Base-by-base conservation (phyloP, 345 rosid genomes). In the Rhodamnia rubescens region DNA sequence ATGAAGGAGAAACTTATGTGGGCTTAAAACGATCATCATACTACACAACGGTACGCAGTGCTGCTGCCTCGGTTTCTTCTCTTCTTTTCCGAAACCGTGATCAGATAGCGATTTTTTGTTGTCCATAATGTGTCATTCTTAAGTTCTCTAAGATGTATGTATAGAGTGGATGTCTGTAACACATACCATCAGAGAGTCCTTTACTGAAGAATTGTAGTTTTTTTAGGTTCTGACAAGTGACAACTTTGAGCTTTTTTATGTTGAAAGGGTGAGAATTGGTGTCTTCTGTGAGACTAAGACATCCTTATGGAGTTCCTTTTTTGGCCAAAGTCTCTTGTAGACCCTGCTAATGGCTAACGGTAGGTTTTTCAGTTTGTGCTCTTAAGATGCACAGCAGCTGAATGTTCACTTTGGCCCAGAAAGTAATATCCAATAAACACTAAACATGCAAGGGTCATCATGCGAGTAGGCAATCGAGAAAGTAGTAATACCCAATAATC, bases 1-100 rank as follows among this genome's bases (percentile, higher is more conserved):
- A 94, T 94, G 96, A 97, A 94, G 90, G 98, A 93, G 87, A 92
- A 93, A 85, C 90, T 92, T 89, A 44, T 89, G 87, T 53, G 53
- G 53, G 18, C 26, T 52, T 82, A 29, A 51, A 29, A 51, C 22
- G 26, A 11, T 82, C n/a, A 10, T 53, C 75, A 64, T 64, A 64
- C 75, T 16, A 64, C 75, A 52, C 58, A 27, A 53, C 53, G 26
- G 53, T 15, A n/a, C 11, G 59, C 3, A 47, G 59, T 50, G 57
- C 58, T 11, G 22, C 57, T 53, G 58, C 44, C 36, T 51, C 12
- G 16, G 26, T 82, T 82, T 82, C 84, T 53, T 53, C 58, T 36
- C n/a, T 55, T 42, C 32, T 32, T 16, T 15, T 11, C 75, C 11
- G 75, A 32, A 42, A 16, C 42, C 44, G 2, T 64, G 75, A 64